These are phyloP conservation scores for Calonectria crousiana DNA, from an alignment of 2,329 filamentous ascomycete species.

Conservation along the genomic window DNA sequence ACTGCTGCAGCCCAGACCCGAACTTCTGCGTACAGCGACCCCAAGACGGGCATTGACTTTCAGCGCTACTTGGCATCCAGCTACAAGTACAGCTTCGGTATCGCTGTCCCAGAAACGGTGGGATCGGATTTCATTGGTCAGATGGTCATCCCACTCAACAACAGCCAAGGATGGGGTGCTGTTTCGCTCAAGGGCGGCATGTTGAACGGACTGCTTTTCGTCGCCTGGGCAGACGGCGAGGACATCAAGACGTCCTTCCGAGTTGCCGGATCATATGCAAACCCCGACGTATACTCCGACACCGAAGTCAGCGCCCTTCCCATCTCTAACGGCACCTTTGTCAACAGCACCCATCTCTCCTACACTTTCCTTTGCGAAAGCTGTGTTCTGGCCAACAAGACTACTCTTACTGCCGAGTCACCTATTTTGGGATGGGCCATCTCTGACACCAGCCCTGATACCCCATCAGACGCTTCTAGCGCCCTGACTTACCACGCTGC, in stretches of 20 bases:
- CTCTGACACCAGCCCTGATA: conserved; percentile 48
- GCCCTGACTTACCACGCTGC: conserved; percentile 55
- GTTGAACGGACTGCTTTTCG: conserved; percentile 60
- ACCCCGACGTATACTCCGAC: conserved; percentile 59
- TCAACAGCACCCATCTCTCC: conserved; percentile 65
- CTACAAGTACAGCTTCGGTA: conserved; percentile 60
- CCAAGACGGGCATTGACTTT: conserved; percentile 60
- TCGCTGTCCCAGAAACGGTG: conserved; percentile 62
- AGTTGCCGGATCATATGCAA: conserved; percentile 56
- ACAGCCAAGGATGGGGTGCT: conserved; percentile 58
- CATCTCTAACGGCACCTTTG: conserved; percentile 63
- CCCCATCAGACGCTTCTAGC: conserved; percentile 47
- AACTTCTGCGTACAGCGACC: conserved; percentile 52
- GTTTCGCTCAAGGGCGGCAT: conserved; percentile 61
- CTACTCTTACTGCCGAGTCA: conserved; percentile 43
- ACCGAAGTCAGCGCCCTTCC: conserved; percentile 53
- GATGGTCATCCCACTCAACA: conserved; percentile 57
- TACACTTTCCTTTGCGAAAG: conserved; percentile 66
- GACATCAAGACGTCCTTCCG: conserved; percentile 50
- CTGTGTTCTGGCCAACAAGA: conserved; percentile 53
- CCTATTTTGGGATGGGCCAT: conserved; percentile 56
- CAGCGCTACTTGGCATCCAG: conserved; percentile 46
- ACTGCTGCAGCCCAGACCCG: conserved; percentile 34
- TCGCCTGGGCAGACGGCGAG: conserved; percentile 62
- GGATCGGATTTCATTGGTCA: conserved; percentile 67